These are phyloP conservation scores for Blastobotrys serpentis DNA, from an alignment of 1,139 yeast species.

Conservation along the genomic window DNA sequence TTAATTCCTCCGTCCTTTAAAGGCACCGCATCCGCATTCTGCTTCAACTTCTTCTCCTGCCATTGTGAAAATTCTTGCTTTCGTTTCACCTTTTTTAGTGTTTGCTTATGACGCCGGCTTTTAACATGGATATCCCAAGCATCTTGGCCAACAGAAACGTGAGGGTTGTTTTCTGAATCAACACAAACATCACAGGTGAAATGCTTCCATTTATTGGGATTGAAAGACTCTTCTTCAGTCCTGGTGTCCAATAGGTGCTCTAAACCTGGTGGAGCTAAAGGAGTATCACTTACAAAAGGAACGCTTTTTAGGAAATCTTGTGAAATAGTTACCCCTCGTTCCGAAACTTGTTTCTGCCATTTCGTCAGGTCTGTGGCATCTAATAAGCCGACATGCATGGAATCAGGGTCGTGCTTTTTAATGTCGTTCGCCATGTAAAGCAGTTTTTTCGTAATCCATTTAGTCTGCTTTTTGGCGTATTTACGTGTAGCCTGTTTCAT, in stretches of 20 bases:
- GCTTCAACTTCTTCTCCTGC: conserved; percentile 12
- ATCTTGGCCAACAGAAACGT: conserved; percentile 71
- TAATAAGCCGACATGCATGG: conserved; percentile 55
- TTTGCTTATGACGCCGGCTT: conserved; percentile 47
- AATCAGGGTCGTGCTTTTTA: conserved; percentile 50
- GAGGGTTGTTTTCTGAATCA: conserved; percentile 53
- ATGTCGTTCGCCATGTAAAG: conserved; percentile 53
- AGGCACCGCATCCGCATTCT: neutral
- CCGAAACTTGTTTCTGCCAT: conserved; percentile 60
- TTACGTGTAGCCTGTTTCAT: conserved; percentile 86
- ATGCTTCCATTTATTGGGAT: conserved; percentile 63
- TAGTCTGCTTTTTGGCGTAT: conserved; percentile 87
- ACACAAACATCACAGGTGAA: conserved; percentile 64
- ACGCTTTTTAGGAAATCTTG: conserved; percentile 40
- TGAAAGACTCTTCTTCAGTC: conserved; percentile 30
- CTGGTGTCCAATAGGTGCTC: conserved; percentile 36
- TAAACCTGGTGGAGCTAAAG: conserved; percentile 49
- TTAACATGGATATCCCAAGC: conserved; percentile 67
- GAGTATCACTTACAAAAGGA: conserved; percentile 10
- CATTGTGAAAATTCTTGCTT: conserved; percentile 13
- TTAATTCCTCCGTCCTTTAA: neutral
- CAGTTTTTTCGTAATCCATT: conserved; percentile 80
- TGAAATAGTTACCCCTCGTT: conserved; percentile 55
- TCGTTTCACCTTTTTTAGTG: conserved; percentile 16
- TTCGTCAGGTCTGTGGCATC: conserved; percentile 69